Evolutionary conservation across 768 basidiomycete genomes (phyloP).

Genomic region (Infundibulicybe gibba): DNA sequence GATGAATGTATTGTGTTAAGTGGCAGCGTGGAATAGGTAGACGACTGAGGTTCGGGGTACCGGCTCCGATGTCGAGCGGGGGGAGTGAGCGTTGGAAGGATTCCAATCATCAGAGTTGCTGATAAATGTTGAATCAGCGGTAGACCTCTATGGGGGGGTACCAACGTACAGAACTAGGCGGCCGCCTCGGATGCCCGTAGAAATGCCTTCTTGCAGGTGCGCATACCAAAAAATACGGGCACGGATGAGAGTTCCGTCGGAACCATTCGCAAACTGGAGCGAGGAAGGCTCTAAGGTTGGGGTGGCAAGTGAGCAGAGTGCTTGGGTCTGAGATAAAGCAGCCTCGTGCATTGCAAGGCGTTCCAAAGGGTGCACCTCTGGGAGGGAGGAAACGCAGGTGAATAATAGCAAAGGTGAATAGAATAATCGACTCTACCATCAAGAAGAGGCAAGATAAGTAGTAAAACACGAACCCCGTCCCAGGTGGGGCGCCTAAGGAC

Average conservation of each 20-base stretch:
- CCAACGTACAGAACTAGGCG: conserved; percentile 70
- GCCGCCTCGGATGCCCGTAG: conserved; percentile 80
- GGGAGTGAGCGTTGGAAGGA: conserved; percentile 67
- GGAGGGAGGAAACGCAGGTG: conserved; percentile 8
- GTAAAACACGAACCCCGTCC: conserved; percentile 80
- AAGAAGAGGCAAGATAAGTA: conserved; percentile 79
- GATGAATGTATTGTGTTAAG: conserved; percentile 9
- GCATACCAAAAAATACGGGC: conserved; percentile 90
- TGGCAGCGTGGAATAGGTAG: conserved; percentile 23
- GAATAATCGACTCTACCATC: conserved; percentile 55
- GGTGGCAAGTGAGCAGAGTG: conserved; percentile 60
- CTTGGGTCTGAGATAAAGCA: conserved; percentile 76
- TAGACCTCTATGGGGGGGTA: neutral
- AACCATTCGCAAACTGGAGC: conserved; percentile 40
- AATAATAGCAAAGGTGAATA: neutral
- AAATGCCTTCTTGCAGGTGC: conserved; percentile 80
- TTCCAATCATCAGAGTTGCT: conserved; percentile 76
- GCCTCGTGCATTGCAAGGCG: conserved; percentile 72
- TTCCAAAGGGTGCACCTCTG: conserved; percentile 46
- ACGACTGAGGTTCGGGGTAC: conserved; percentile 30
- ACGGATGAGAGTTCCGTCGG: conserved; percentile 61
- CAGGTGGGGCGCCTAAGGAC: conserved; percentile 78
- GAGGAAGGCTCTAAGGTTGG: conserved; percentile 23
- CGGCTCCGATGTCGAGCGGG: conserved; percentile 23
- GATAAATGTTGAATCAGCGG: neutral